These are phyloP conservation scores for Dipteronia sinensis DNA, from an alignment of 345 rosid species.

Conservation along the genomic window DNA sequence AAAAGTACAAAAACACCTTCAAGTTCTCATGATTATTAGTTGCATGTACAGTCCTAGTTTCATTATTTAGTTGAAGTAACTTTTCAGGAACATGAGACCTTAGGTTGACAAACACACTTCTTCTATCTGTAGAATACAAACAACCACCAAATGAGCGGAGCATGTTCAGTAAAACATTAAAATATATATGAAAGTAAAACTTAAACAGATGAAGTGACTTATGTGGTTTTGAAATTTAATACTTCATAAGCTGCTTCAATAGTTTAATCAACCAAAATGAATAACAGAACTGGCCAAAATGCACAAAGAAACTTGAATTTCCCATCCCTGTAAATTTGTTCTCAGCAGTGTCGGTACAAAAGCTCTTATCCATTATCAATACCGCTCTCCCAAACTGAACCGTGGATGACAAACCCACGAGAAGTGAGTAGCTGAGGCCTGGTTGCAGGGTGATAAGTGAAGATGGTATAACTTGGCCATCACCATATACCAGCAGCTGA, in stretches of 20 bases:
- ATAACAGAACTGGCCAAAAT: constrained; percentile 57
- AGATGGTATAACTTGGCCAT: constrained; percentile 84
- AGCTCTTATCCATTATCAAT: constrained; percentile 67
- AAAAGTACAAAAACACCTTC: constrained; percentile 76
- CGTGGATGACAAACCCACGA: constrained; percentile 61
- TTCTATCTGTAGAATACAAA: constrained; percentile 56
- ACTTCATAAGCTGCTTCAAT: neutral
- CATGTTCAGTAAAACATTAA: neutral
- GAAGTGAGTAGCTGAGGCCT: constrained; percentile 65
- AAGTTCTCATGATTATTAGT: constrained; percentile 61
- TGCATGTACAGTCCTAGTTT: constrained; percentile 78
- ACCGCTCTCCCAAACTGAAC: constrained; percentile 62
- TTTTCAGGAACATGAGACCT: constrained; percentile 73
- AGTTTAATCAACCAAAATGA: no score
- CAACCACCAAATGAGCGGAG: constrained; percentile 25
- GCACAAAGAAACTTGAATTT: constrained; percentile 73
- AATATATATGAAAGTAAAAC: neutral
- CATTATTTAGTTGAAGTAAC: constrained; percentile 57
- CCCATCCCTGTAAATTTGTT: constrained; percentile 62
- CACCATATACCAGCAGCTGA: constrained; percentile 92
- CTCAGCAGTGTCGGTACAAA: constrained; percentile 79
- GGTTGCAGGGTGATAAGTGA: constrained; percentile 56
- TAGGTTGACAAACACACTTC: constrained; percentile 63
- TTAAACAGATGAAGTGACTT: neutral
- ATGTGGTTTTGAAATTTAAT: neutral